Base-by-base conservation (phyloP, 495 filamentous ascomycete species). In the Ascobolus immersus region DNA sequence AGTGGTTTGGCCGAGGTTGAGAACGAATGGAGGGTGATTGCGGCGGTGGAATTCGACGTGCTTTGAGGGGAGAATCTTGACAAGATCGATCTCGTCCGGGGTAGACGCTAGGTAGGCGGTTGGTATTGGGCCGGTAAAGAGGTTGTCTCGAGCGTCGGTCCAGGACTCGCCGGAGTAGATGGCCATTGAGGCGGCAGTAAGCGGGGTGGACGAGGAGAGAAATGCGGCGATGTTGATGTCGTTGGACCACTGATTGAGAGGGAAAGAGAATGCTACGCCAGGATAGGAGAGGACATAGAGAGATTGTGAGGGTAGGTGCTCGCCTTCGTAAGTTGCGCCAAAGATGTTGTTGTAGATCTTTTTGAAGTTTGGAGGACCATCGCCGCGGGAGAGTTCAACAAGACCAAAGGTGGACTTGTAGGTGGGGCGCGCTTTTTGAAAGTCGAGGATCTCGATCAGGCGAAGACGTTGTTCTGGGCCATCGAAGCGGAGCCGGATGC, bases 341-440 rank as follows among this genome's bases (percentile, higher is more conserved):
- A 96, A 71, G 3, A 92, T 60, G 31, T 74, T 71, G 33, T 86
- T 76, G 52, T 93, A 93, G 35, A 96, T 73, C 54, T 89, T 79
- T 25, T 73, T 68, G 50, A 93, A 94, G 21, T 65, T 69, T 4
- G 86, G 86, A 4, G 58, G 50, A 36, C 60, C 62, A 15, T 55
- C 49, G 1, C 63, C 60, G 39, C 79, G 79, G 31, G 77, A 54
- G 24, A 96, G 65, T 36, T 92, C 82, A n/a, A n/a, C n/a, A n/a
- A n/a, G n/a, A n/a, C n/a, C n/a, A n/a, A n/a, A n/a, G 21, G 73
- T 73, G 36, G 73, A 69, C 50, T 91, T 84, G 53, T 93, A 78
- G 20, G 68, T 65, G 26, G 93, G 64, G 21, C 67, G 64, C 22
- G 66, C 75, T 49, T 80, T 84, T n/a, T 73, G 67, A 40, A 96